Base-by-base conservation (phyloP, 257 asterid genomes). In the Solanum chmielewskii region DNA sequence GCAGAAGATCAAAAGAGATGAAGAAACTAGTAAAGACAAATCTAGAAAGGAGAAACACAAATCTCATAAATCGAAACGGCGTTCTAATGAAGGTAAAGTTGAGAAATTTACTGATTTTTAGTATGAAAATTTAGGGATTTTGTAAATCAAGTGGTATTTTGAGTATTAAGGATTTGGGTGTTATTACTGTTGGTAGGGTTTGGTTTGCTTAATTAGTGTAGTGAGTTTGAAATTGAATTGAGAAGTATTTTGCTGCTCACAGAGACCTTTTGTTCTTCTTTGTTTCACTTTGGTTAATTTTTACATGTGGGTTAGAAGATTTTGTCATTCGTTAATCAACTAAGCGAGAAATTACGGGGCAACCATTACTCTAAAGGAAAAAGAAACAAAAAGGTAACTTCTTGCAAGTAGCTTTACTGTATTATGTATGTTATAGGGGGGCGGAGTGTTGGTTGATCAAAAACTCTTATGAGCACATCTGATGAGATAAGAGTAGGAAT, bases 31-130 rank as follows among this genome's bases (percentile, higher is more conserved):
- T 1, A 45, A 45, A 47, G 84, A 78, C 3, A 78, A 78, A 78
- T 25, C 66, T 16, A 78, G 25, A 29, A 78, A 78, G 66, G 92
- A 93, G 86, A 90, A 90, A 75, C 90, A 91, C 47, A 91, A 93
- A 88, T 90, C 95, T 31, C 91, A 89, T 88, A 89, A 90, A 81
- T 90, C 90, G 59, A 92, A 91, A 86, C 93, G 87, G 69, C 91
- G 52, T 84, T 92, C 95, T 47, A 91, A 85, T 90, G 92, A 89
- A 92, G 94, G 96, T 94, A 41, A 16, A 29, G 71, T 59, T 27
- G 86, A 39, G 82, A 71, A 70, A 6, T 62, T 62, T 35, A 80
- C 23, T 68, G 21, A 21, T 35, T 52, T 52, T 29, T 85, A 59
- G 60, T 12, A 2, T 64, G 4, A 47, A 27, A 71, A 83, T 13